Conservation (phyloP, 768 basidiomycete species). For the Coprinopsis cinerea region DNA sequence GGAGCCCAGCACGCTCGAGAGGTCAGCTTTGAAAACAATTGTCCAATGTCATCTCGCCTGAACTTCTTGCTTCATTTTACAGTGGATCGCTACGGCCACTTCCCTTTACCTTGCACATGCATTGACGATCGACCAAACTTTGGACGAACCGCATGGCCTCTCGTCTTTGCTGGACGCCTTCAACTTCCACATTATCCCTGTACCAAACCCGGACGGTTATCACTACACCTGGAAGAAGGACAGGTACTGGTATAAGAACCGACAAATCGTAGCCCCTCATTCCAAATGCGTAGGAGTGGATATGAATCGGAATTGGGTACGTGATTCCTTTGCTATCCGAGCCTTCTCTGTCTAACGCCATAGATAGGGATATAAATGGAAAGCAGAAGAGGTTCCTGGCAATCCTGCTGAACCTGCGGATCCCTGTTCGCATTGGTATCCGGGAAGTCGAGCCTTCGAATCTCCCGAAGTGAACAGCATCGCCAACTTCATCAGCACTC, state of each 20-base stretch:
- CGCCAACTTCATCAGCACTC: constrained; percentile 55
- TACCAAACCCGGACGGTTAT: constrained; percentile 71
- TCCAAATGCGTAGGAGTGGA: constrained; percentile 65
- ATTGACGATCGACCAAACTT: constrained; percentile 43
- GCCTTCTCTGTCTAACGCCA: constrained; percentile 1
- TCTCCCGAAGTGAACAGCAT: constrained; percentile 72
- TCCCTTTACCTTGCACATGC: constrained; percentile 70
- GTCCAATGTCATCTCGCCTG: neutral
- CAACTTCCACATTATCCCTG: constrained; percentile 63
- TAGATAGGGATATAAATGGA: constrained; percentile 68
- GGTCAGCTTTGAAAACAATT: constrained; percentile 31
- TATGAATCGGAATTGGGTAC: constrained; percentile 73
- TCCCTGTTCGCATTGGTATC: constrained; percentile 73
- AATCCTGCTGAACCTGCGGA: constrained; percentile 29
- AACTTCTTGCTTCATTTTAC: constrained; percentile 1
- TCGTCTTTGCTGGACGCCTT: constrained; percentile 45
- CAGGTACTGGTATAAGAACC: constrained; percentile 75
- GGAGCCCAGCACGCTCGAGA: constrained; percentile 76
- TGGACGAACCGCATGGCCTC: constrained; percentile 36
- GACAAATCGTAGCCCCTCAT: constrained; percentile 44
- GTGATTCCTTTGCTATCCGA: constrained; percentile 8
- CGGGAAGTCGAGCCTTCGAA: constrained; percentile 70
- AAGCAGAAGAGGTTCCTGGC: constrained; percentile 20
- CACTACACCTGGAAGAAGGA: constrained; percentile 67
- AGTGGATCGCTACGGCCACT: constrained; percentile 82